phyloP scores from a whole-genome alignment of 2,329 filamentous ascomycete species.

The Cladophialophora psammophila region DNA sequence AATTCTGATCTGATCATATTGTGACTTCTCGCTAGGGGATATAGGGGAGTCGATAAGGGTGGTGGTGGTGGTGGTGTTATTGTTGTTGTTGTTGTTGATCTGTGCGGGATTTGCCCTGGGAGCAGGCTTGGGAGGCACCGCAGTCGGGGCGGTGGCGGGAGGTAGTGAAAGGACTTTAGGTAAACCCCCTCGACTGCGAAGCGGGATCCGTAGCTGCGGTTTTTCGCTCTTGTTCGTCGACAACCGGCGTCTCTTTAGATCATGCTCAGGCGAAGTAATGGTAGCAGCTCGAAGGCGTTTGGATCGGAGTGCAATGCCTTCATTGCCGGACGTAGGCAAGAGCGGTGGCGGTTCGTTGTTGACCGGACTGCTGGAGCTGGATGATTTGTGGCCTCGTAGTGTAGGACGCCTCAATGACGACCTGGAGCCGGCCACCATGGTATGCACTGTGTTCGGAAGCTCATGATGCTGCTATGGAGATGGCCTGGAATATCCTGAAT shows the following conservation, averaged over 20 bases:
- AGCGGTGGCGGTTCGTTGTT: slow-evolving; percentile 37
- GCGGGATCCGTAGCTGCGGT: slow-evolving; percentile 38
- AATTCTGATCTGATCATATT: slow-evolving; percentile 41
- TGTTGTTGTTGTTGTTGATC: not conserved
- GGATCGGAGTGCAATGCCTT: slow-evolving; percentile 28
- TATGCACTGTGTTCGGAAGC: slow-evolving; percentile 34
- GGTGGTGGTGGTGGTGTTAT: not conserved
- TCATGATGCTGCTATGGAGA: slow-evolving; percentile 38
- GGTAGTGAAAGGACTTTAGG: slow-evolving; percentile 28
- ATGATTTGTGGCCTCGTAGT: slow-evolving; percentile 36
- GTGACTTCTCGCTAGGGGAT: slow-evolving; percentile 35
- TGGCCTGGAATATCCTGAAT: slow-evolving; percentile 13
- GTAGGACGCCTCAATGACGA: slow-evolving; percentile 43
- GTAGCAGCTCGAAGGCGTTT: slow-evolving; percentile 37
- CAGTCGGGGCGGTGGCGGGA: slow-evolving; percentile 19
- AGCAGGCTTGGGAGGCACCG: slow-evolving; percentile 19
- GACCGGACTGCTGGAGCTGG: slow-evolving; percentile 39
- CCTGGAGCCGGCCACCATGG: slow-evolving; percentile 44
- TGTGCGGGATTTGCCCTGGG: slow-evolving; percentile 20
- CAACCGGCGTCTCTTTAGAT: slow-evolving; percentile 39
- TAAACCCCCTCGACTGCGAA: slow-evolving; percentile 37
- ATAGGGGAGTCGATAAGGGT: slow-evolving; percentile 31
- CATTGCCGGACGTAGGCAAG: slow-evolving; percentile 29
- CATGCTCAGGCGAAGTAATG: slow-evolving; percentile 29
- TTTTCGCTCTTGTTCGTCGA: slow-evolving; percentile 32